Base-by-base conservation (phyloP, 768 basidiomycete genomes). In the Pulveroboletus sp. region DNA sequence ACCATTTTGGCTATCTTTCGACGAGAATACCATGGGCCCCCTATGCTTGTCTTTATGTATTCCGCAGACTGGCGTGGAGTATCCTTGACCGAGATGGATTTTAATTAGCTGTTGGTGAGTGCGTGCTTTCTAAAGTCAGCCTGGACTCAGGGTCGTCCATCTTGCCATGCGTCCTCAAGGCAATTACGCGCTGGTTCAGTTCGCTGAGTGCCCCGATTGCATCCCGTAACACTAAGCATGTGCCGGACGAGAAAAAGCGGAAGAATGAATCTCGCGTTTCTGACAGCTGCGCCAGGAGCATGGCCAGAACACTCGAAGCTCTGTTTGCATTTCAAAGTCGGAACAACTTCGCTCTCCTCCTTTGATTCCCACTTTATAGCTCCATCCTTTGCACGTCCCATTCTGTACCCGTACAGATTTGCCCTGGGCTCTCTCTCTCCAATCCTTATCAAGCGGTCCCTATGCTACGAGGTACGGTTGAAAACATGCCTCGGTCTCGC, bases 241-340 rank as follows among this genome's bases (percentile, higher is more conserved):
- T 69, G 57, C 58, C 55, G 49, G 56, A 46, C 55, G 54, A 63
- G 53, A 67, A 58, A 68, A 49, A 26, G 58, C 63, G 55, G 60
- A 58, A 56, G 63, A 64, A 67, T 69, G 68, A 66, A 69, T 67
- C 64, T 67, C 66, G 56, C 63, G 68, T 66, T 67, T 63, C 54
- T 14, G 50, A 46, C 58, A 54, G 56, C 59, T 69, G 64, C 63
- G 61, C 53, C 52, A 61, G 65, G 61, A 51, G 68, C 66, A 68
- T 65, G 68, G 57, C 66, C 49, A 66, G 66, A 67, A 57, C 68
- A 39, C 53, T 67, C 66, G 57, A 66, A 65, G 63, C 54, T 57
- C 64, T 65, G 44, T 57, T 60, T 53, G 45, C 55, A 67, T 67
- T 69, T 68, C 66, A 69, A 68, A 65, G 54, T 57, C 64, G 64